A percentile compares a stretch with the other conserved stretches of the same genome.
These are phyloP conservation scores for Telfairia occidentalis DNA, from an alignment of 331 rosid species.

Conservation along the genomic window DNA sequence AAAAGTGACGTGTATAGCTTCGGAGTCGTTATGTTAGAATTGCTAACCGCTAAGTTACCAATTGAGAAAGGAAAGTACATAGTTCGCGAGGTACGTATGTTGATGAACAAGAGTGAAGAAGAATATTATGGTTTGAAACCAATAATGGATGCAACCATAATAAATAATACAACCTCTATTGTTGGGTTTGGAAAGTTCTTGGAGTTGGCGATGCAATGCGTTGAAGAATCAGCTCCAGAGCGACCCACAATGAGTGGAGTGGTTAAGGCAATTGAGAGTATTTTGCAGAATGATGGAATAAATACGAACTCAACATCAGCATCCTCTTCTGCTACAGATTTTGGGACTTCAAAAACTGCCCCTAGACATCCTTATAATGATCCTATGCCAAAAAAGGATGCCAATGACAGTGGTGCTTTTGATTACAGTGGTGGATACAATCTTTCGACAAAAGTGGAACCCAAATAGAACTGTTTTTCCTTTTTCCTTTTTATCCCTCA, in stretches of 20 bases:
- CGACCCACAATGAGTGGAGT: conserved; percentile 90
- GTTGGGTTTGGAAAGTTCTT: conserved; percentile 57
- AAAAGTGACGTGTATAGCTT: conserved; percentile 91
- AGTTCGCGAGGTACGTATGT: conserved; percentile 51
- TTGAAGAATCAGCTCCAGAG: conserved; percentile 68
- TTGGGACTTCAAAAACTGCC: conserved; percentile 37
- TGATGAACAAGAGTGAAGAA: conserved; percentile 44
- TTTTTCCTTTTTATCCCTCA: not conserved
- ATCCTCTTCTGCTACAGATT: conserved; percentile 88
- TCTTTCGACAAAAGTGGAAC: conserved; percentile 56
- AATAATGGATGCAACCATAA: conserved; percentile 50
- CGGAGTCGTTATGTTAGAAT: conserved; percentile 87
- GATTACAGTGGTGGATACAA: conserved; percentile 74
- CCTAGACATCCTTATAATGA: conserved; percentile 62
- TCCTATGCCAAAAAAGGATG: conserved; percentile 42
- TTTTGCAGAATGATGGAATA: conserved; percentile 76
- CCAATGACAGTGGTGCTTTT: conserved; percentile 35
- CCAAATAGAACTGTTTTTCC: conserved; percentile 34
- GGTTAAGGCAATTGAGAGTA: conserved; percentile 60
- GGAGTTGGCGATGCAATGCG: conserved; percentile 75
- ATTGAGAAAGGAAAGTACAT: conserved; percentile 81
- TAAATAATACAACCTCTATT: conserved; percentile 32
- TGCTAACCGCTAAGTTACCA: conserved; percentile 68
- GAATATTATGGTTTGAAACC: conserved; percentile 51
- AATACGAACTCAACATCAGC: conserved; percentile 78